Conservation (phyloP, 345 rosid genomes). For the Dovyalis caffra region DNA sequence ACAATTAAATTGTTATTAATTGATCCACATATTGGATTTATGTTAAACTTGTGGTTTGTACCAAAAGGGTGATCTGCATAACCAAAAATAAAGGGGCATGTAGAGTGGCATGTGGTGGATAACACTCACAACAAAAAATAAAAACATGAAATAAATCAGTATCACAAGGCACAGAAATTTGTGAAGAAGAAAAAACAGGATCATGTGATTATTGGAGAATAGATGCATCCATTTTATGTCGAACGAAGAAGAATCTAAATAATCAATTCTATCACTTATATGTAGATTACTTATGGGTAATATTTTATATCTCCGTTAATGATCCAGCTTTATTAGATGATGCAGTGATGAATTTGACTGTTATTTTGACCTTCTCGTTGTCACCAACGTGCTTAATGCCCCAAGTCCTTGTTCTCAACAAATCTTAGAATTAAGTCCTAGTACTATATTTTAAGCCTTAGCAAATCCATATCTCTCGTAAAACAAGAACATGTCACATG, state of each 20-base stretch:
- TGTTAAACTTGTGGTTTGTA: too few species aligned
- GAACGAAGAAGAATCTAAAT: neutral
- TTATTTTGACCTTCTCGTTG: neutral
- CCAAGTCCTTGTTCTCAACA: neutral
- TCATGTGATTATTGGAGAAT: neutral
- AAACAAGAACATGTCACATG: neutral
- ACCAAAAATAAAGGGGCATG: rapidly evolving
- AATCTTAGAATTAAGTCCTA: neutral
- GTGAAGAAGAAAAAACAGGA: neutral
- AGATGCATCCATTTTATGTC: neutral
- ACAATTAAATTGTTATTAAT: too few species aligned
- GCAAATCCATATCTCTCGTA: neutral
- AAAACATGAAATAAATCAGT: neutral
- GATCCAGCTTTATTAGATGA: neutral
- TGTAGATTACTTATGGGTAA: too few species aligned
- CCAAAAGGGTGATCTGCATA: neutral
- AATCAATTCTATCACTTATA: too few species aligned
- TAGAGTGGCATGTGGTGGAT: neutral
- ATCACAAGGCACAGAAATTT: too few species aligned
- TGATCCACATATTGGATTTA: neutral
- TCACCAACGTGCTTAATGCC: neutral
- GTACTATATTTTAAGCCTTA: neutral
- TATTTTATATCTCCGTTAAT: neutral
- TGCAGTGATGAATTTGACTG: neutral
- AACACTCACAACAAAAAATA: neutral